A percentile compares a stretch with the other conserved stretches of the same genome.
Evolutionary conservation across 2,329 filamentous ascomycete species (phyloP).

Genomic region (Pezicula neosporulosa): DNA sequence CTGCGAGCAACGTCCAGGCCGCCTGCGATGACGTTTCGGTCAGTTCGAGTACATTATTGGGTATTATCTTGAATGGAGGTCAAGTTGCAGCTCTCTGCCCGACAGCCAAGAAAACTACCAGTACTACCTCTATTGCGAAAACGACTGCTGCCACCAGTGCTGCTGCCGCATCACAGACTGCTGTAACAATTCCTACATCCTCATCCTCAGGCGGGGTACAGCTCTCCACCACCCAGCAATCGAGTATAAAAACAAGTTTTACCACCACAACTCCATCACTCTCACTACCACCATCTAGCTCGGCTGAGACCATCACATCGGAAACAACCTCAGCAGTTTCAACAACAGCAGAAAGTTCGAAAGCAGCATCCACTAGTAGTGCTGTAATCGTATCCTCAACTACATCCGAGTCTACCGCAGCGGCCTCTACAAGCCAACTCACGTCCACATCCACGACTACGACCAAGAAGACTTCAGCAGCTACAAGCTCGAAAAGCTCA

Average conservation of each 20-base stretch:
- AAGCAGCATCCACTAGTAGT: background rate
- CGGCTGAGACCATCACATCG: background rate
- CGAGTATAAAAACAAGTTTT: slow-evolving; percentile 1
- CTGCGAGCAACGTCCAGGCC: slow-evolving; percentile 13
- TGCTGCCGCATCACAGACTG: background rate
- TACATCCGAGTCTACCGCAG: background rate
- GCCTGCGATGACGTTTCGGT: slow-evolving; percentile 17
- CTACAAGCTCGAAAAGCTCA: background rate
- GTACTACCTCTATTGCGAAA: slow-evolving; percentile 2
- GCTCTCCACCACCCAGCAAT: background rate
- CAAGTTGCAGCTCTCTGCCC: slow-evolving; percentile 25
- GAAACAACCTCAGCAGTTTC: slow-evolving; percentile 1
- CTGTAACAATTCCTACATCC: slow-evolving; percentile 8
- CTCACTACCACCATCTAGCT: background rate
- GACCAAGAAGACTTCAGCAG: background rate
- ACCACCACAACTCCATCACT: background rate
- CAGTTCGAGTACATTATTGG: slow-evolving; percentile 22
- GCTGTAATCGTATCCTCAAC: background rate
- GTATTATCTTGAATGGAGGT: slow-evolving; percentile 25
- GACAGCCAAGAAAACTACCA: slow-evolving; percentile 7
- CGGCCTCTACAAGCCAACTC: background rate
- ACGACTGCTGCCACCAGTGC: background rate
- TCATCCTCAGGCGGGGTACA: slow-evolving; percentile 3
- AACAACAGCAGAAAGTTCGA: background rate
- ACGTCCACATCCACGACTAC: background rate